A percentile compares a stretch with the other conserved stretches of the same genome.
Conservation (phyloP, 164 flowering plant genomes). For the Euptelea pleiosperma region DNA sequence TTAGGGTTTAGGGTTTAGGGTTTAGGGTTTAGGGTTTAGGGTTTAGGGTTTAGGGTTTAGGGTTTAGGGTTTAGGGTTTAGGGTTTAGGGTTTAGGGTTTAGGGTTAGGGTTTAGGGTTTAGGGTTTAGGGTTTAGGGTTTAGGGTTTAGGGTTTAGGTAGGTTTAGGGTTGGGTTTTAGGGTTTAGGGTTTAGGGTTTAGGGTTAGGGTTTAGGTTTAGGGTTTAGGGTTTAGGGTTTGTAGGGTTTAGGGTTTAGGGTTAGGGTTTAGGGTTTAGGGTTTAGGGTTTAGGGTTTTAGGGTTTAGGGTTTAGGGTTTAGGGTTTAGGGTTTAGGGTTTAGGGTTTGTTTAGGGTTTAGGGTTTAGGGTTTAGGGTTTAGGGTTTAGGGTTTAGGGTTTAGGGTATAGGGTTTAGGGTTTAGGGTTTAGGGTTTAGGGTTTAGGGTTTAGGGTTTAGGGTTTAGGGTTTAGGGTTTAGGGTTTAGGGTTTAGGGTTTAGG, state of each 20-base stretch:
- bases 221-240: constrained; percentile 7
- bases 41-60: constrained; percentile 17
- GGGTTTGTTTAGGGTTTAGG: no score
- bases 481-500: constrained; percentile 8
- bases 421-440: constrained; percentile 12
- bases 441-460: no score
- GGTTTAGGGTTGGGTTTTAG: constrained; percentile 18
- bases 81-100: constrained; percentile 19
- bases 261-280: constrained; percentile 16
- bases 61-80: constrained; percentile 15
- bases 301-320: neutral
- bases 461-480: constrained; percentile 8
- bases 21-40: constrained; percentile 19
- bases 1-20: constrained; percentile 14
- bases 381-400: constrained; percentile 3
- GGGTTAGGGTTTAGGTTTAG: constrained; percentile 8
- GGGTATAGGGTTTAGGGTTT: constrained; percentile 9
- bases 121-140: constrained; percentile 13
- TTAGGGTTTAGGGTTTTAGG: constrained; percentile 6
- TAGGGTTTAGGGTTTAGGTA: constrained; percentile 20
- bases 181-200: constrained; percentile 10
- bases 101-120: constrained; percentile 14
- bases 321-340: constrained; percentile 2
- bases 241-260: no score
- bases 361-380: constrained; percentile 9